Evolutionary conservation across 345 rosid genomes (phyloP), one percentile per base, ranked within the genome.

Genomic region (Capsella bursapastoris): DNA sequence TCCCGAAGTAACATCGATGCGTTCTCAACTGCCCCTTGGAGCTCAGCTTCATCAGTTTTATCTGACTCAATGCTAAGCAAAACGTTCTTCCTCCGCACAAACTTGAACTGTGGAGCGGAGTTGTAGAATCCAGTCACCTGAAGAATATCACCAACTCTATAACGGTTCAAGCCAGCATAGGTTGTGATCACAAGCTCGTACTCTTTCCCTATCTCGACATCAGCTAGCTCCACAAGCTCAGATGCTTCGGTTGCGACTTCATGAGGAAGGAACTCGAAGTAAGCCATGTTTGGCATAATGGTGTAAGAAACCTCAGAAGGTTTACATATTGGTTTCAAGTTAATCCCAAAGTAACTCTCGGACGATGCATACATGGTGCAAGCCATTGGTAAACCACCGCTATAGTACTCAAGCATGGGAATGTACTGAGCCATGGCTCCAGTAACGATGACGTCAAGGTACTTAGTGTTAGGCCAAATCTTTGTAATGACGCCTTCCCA

Each of bases 361-460:
- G 98, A 93, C 0, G 98, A 93, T 14, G 97, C 98, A 52, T 90
- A 93, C 97, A 93, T 93, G 4, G 96, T 93, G 78, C 94, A 86
- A 55, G 92, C 87, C 87, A 84, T 62, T 0, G 97, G 98, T 77
- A 93, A 70, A 0, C 94, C 91, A 15, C 83, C 83, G 27, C 96
- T 86, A 11, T 91, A 93, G 57, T 83, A 87, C 62, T 93, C 97
- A 8, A 93, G 88, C 2, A 89, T 91, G 0, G 98, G 96, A 47
- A 93, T 91, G 64, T 93, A 93, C 64, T 91, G 98, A 41, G 98
- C 92, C 97, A 93, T 93, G 14, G 97, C 88, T 15, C 98, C 98
- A 0, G 98, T 93, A 8, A 93, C 96, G n/a, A 93, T 89, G 56
- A 91, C 98, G 6, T 93, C 98, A 2, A 93, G 86, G 62, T 91